Conservation (phyloP, 257 asterid species). For the Capsicum pubescens region DNA sequence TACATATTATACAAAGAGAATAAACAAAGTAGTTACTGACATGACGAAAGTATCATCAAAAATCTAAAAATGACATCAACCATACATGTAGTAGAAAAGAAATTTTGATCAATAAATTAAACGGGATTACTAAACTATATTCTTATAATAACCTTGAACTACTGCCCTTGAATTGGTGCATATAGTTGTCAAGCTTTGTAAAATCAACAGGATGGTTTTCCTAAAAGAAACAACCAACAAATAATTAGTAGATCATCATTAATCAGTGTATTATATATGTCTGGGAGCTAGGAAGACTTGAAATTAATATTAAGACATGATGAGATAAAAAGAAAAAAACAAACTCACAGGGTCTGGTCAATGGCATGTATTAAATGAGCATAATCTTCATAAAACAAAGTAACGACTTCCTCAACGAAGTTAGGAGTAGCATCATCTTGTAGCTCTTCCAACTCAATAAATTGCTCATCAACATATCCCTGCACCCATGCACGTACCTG, state of each 20-base stretch:
- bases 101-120: no score
- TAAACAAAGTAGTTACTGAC: no score
- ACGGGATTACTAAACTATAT: no score
- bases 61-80: no score
- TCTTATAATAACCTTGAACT: slow-evolving; percentile 58
- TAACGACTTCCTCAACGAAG: slow-evolving; percentile 82
- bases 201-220: slow-evolving; percentile 46
- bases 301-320: background rate
- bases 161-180: slow-evolving; percentile 84
- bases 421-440: slow-evolving; percentile 79
- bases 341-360: slow-evolving; percentile 70
- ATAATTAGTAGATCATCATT: background rate
- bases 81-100: no score
- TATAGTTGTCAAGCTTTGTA: slow-evolving; percentile 57
- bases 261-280: background rate
- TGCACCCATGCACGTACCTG: slow-evolving; percentile 27
- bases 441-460: slow-evolving; percentile 70
- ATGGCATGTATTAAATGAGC: slow-evolving; percentile 56
- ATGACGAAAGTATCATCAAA: no score
- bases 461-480: slow-evolving; percentile 83
- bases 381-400: slow-evolving; percentile 67
- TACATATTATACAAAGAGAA: no score
- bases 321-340: background rate
- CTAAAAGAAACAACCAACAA: slow-evolving; percentile 27
- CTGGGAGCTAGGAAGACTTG: background rate